Conservation (phyloP, 2,329 filamentous ascomycete species). For the Colletotrichum abscissum region DNA sequence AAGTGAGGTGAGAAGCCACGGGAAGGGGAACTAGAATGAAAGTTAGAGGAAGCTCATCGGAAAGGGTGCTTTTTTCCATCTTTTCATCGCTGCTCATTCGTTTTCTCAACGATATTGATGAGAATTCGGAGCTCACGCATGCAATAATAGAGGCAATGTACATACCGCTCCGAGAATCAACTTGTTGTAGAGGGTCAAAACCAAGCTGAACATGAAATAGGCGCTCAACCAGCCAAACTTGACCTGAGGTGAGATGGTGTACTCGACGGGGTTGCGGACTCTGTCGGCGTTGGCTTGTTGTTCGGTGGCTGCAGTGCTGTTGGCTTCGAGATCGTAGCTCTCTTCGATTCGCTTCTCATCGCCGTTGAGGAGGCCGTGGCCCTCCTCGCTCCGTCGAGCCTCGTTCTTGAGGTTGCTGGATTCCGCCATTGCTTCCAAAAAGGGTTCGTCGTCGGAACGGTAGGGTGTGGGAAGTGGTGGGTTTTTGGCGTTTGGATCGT, state of each 20-base stretch:
- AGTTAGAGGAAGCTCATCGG: conserved; percentile 19
- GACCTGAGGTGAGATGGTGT: conserved; percentile 55
- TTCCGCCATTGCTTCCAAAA: conserved; percentile 34
- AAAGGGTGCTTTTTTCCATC: background rate
- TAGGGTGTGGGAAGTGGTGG: background rate
- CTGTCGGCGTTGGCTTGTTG: conserved; percentile 25
- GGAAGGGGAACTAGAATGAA: conserved; percentile 62
- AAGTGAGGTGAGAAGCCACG: conserved; percentile 70
- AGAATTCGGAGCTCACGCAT: background rate
- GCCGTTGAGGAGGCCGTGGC: conserved; percentile 36
- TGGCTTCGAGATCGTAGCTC: conserved; percentile 36
- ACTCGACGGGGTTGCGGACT: conserved; percentile 46
- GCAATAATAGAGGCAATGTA: conserved; percentile 20
- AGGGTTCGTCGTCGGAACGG: background rate
- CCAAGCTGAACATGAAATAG: conserved; percentile 62
- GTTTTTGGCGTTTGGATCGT: background rate
- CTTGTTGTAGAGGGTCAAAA: conserved; percentile 70
- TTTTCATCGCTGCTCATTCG: background rate
- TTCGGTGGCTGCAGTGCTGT: conserved; percentile 20
- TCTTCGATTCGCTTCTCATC: conserved; percentile 36
- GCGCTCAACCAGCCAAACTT: conserved; percentile 62
- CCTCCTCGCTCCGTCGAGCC: conserved; percentile 35
- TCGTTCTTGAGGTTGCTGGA: conserved; percentile 35
- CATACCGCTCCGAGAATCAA: conserved; percentile 63
- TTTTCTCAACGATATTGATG: background rate